Percentiles rank a stretch among this genome's conserved stretches.
Conservation (phyloP, 805 yeast genomes). For the Pichia californica region DNA sequence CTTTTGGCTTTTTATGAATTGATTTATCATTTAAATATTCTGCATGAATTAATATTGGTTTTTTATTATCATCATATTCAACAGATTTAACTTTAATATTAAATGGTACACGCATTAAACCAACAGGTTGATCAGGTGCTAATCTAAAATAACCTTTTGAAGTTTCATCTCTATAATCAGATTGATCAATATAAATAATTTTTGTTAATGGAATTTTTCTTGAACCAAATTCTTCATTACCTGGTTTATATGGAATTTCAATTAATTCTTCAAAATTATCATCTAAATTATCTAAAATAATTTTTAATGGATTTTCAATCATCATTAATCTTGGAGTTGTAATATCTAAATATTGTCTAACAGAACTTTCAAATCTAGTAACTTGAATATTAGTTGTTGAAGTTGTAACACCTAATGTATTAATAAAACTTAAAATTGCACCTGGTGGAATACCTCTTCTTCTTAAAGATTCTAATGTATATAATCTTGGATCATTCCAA, state of each 20-base stretch:
- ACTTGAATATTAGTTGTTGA: constrained; percentile 87
- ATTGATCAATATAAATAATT: constrained; percentile 74
- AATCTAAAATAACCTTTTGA: constrained; percentile 80
- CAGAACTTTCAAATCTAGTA: constrained; percentile 80
- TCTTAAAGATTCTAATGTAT: constrained; percentile 87
- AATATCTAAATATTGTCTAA: constrained; percentile 81
- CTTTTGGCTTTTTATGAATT: constrained; percentile 75
- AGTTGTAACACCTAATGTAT: constrained; percentile 95
- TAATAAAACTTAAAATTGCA: constrained; percentile 86
- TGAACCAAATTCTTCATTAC: constrained; percentile 67
- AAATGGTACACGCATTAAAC: constrained; percentile 85
- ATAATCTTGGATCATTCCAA: constrained; percentile 98
- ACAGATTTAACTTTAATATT: constrained; percentile 66
- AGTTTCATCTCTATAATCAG: constrained; percentile 71
- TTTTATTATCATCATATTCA: constrained; percentile 56
- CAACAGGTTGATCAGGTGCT: constrained; percentile 92
- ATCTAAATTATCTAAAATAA: constrained; percentile 73
- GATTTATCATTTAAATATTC: constrained; percentile 63
- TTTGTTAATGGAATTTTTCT: constrained; percentile 72
- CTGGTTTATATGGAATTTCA: constrained; percentile 86
- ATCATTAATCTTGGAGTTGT: constrained; percentile 94
- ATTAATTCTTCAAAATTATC: constrained; percentile 68
- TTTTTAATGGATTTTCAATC: constrained; percentile 78
- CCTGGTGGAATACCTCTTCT: constrained; percentile 99
- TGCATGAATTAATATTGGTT: constrained; percentile 65